A percentile compares a stretch with the other conserved stretches of the same genome.
Evolutionary conservation across 352 stramenopile genomes (phyloP).

Genomic region (Pseudoperonospora humuli): DNA sequence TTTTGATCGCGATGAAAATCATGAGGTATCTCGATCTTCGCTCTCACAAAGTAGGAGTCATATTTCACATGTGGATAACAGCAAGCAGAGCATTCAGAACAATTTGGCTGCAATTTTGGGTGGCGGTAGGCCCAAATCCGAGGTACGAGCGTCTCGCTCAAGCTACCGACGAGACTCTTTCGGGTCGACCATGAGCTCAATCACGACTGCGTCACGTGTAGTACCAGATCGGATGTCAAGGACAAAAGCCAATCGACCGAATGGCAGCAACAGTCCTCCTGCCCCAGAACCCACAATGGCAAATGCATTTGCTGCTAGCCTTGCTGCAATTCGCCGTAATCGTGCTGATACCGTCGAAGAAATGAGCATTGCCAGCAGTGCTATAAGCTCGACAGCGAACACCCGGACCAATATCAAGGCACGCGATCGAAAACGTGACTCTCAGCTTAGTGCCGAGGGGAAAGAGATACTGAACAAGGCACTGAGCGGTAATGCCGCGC

Average conservation of each 20-base stretch:
- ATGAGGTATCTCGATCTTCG: constrained; percentile 25
- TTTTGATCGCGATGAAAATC: constrained; percentile 28
- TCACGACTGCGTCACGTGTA: constrained; percentile 17
- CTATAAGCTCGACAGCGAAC: constrained; percentile 13
- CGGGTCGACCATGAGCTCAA: constrained; percentile 31
- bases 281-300: constrained; percentile 30
- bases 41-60: constrained; percentile 37
- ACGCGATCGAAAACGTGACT: constrained; percentile 56
- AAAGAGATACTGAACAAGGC: constrained; percentile 71
- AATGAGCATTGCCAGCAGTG: constrained; percentile 11
- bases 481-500: constrained; percentile 26
- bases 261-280: constrained; percentile 11
- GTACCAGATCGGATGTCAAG: constrained; percentile 19
- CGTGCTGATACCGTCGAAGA: constrained; percentile 57
- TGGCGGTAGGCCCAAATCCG: constrained; percentile 28
- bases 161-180: constrained; percentile 42
- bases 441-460: constrained; percentile 64
- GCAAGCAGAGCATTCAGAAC: constrained; percentile 42
- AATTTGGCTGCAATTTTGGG: constrained; percentile 60
- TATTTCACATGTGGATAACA: constrained; percentile 30
- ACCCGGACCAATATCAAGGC: constrained; percentile 10
- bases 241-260: constrained; percentile 6
- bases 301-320: constrained; percentile 65
- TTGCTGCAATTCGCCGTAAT: constrained; percentile 67
- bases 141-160: constrained; percentile 15